Base-by-base conservation (phyloP, 495 filamentous ascomycete genomes). In the Penicillium antarcticum region DNA sequence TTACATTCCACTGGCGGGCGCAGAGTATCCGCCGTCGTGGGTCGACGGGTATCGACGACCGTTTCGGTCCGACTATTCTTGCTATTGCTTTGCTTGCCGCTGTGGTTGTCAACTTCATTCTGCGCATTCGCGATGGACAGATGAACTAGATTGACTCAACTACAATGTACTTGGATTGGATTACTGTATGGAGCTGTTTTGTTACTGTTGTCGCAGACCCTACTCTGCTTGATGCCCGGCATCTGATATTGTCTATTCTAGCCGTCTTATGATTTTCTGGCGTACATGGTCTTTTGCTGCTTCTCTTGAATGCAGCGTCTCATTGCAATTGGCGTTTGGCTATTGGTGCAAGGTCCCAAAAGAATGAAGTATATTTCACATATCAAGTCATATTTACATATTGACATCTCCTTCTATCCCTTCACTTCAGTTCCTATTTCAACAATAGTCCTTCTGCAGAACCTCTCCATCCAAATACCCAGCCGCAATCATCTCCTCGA, bases 1-100 rank as follows among this genome's bases (percentile, higher is more conserved):
- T 88, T 41, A 96, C 94, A 12, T 99, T 94, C 71, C 95, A 97
- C 65, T 99, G 94, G 94, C 76, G 94, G 35, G 94, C 95, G 7
- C 91, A 88, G 65, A 92, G 87, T 62, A 99, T 99, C 60, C 77
- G 94, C 47, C 79, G 87, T 73, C 77, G 92, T 29, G 95, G 95
- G 8, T 91, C 96, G 73, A 91, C 88, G 10, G 94, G 92, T 19
- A 97, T 97, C 66, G 95, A 99, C 60, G 94, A 99, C 74, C 81
- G 91, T 17, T 89, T 92, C 56, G 94, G 94, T 5, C 94, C 94
- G 8, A 95, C 91, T 2, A 80, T 97, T 31, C 66, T 99, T 65
- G 87, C 92, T 26, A 76, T 96, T 57, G 86, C 89, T 14, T 70
- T 98, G 50, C 69, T 96, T 48, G 80, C 87, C 12, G 94, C 92